Evolutionary conservation across 2,329 filamentous ascomycete genomes (phyloP).

Genomic region (Orbilia blumenaviensis): DNA sequence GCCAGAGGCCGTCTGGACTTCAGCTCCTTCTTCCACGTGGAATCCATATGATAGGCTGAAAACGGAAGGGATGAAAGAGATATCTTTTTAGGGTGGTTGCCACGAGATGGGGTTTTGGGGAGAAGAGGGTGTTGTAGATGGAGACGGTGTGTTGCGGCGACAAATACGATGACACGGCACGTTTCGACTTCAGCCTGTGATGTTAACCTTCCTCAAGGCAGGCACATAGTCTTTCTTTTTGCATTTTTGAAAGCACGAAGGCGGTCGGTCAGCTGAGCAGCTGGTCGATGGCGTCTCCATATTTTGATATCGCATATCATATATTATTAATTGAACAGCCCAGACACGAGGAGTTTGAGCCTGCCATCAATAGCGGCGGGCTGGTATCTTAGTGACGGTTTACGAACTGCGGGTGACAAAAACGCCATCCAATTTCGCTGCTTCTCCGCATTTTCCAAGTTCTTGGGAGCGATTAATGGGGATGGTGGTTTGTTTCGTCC

Average conservation of each 20-base stretch:
- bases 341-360: conserved; percentile 17
- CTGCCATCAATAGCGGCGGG: neutral
- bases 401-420: conserved; percentile 17
- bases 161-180: conserved; percentile 7
- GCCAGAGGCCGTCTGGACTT: neutral
- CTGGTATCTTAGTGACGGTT: conserved; percentile 10
- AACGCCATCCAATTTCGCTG: conserved; percentile 43
- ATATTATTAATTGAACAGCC: conserved; percentile 26
- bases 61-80: conserved; percentile 7
- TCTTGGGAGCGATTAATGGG: conserved; percentile 40
- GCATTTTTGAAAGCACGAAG: neutral
- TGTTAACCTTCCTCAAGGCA: conserved; percentile 11
- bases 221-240: no score
- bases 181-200: conserved; percentile 29
- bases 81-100: neutral
- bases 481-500: conserved; percentile 19
- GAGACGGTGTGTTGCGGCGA: conserved; percentile 12
- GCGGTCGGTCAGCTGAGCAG: conserved; percentile 36
- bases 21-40: conserved; percentile 24
- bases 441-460: conserved; percentile 49
- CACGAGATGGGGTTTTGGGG: conserved; percentile 19
- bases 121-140: conserved; percentile 21
- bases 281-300: conserved; percentile 11
- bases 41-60: conserved; percentile 27
- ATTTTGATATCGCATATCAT: conserved; percentile 31